Base-by-base conservation (phyloP, 108 stramenopile genomes). In the Nitzschia palea region DNA sequence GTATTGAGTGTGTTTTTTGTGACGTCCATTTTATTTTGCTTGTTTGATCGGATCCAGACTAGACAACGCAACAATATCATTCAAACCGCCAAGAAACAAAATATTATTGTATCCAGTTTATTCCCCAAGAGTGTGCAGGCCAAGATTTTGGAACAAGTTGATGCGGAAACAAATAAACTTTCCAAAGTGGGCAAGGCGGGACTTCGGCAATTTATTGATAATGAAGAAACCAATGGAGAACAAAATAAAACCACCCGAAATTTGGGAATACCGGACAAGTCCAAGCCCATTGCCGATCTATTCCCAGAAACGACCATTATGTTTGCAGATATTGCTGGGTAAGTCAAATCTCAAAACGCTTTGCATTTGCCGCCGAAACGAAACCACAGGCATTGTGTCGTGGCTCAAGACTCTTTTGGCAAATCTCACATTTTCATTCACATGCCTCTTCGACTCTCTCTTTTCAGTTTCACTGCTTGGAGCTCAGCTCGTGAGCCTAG, bases 391-490 rank as follows among this genome's bases (percentile, higher is more conserved):
- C n/a, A n/a, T n/a, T n/a, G n/a, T n/a, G n/a, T n/a, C n/a, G n/a
- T n/a, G n/a, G n/a, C n/a, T n/a, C n/a, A n/a, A n/a, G n/a, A n/a
- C n/a, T n/a, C n/a, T n/a, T n/a, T n/a, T n/a, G n/a, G n/a, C n/a
- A n/a, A n/a, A n/a, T n/a, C n/a, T n/a, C n/a, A n/a, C n/a, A n/a
- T 40, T 10, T 12, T 40, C 37, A 40, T 12, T 12, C 10, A 40
- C 37, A 6, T 12, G 37, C 37, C 6, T 40, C 37, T 40, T 40
- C 12, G 10, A 40, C 37, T 40, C 37, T 40, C 12, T 40, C 37
- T 40, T 40, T 40, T 40, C 37, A 40, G 37, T 27, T 84, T 84
- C 23, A 84, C 83, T 18, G 71, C 75, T 37, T 84, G 83, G 83
- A 75, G 73, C 48, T 72, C 83, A 3, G 66, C 65, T 14, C 64